Conservation (phyloP, 2,329 filamentous ascomycete genomes). For the Aspergillus pseudonomiae region DNA sequence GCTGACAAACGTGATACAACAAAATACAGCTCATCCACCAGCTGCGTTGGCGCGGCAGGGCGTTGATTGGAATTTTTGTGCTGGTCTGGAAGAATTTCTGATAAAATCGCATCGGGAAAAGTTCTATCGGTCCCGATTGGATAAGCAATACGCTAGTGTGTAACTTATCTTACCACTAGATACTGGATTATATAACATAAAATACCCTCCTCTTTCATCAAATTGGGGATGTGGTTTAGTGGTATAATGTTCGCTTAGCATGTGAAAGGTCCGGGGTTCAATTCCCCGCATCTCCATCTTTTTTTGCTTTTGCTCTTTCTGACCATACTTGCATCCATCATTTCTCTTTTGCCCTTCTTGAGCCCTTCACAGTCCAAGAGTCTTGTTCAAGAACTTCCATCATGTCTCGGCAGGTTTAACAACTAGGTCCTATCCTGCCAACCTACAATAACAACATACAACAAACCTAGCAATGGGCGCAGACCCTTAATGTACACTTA, state of each 20-base stretch:
- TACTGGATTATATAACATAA: accelerated
- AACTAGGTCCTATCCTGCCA: too few relatives aligned
- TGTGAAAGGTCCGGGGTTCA: constrained; percentile 6
- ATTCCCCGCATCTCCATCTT: constrained; percentile 5
- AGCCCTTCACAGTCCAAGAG: neutral
- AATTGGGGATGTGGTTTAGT: constrained; percentile 8
- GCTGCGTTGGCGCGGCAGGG: constrained; percentile 9
- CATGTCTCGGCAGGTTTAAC: too few relatives aligned
- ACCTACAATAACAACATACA: too few relatives aligned
- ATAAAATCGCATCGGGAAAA: constrained; percentile 9
- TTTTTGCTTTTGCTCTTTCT: neutral
- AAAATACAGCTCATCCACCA: neutral
- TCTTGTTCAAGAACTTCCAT: too few relatives aligned
- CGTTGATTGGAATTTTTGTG: neutral
- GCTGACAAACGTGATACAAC: neutral
- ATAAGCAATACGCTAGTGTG: neutral
- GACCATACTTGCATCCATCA: neutral
- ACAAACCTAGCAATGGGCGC: too few relatives aligned
- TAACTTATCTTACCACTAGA: neutral
- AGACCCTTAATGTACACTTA: too few relatives aligned
- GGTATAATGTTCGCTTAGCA: constrained; percentile 7
- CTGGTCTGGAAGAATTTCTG: constrained; percentile 5
- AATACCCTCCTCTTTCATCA: neutral
- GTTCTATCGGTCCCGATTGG: neutral
- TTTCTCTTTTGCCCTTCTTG: neutral